Evolutionary conservation across 2,329 filamentous ascomycete species (phyloP), one percentile per base, ranked within the genome.

Genomic region (Chaetoscypha palmicola): DNA sequence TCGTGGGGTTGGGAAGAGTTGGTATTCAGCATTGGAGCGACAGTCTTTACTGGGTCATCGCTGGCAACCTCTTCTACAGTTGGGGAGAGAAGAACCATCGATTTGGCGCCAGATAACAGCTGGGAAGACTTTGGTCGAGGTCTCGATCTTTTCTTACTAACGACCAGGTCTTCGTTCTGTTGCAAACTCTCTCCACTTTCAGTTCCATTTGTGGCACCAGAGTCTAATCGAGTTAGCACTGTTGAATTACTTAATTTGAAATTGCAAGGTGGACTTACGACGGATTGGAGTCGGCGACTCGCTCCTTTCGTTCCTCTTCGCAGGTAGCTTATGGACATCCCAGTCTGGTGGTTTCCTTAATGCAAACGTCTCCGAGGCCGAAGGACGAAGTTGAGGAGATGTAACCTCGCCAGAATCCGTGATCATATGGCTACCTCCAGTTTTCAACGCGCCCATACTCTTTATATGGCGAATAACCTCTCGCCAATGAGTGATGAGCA

Each of bases 401-500:
- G 48, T 48, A 26, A 40, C 23, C 9, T 44, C 42, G 45, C 33
- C 34, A 38, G 52, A 38, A 46, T 39, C 43, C 39, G 48, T 30
- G 37, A 36, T 52, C 34, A 46, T 45, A 24, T 36, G 44, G 12
- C 37, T 41, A 23, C 28, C 43, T 14, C 47, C 19, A 30, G 41
- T 35, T 34, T 54, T 53, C 3, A 57, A 36, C 5, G 46, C 46
- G 19, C 45, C 40, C 1, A 81, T 55, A 32, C 64, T 69, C 45
- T 66, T 73, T 66, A 83, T 72, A 45, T 84, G 74, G 30, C 70
- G 67, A 33, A 81, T 75, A 9, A 83, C 68, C 37, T 81, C 77
- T 46, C 74, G 67, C 81, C 81, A 85, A 49, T 82, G 72, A 1
- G 71, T 66, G 38, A 84, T 76, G 4, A 85, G 64, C 78, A 84